Evolutionary conservation across 805 yeast genomes (phyloP), one percentile per base, ranked within the genome.

Genomic region (Candida stauntonica): DNA sequence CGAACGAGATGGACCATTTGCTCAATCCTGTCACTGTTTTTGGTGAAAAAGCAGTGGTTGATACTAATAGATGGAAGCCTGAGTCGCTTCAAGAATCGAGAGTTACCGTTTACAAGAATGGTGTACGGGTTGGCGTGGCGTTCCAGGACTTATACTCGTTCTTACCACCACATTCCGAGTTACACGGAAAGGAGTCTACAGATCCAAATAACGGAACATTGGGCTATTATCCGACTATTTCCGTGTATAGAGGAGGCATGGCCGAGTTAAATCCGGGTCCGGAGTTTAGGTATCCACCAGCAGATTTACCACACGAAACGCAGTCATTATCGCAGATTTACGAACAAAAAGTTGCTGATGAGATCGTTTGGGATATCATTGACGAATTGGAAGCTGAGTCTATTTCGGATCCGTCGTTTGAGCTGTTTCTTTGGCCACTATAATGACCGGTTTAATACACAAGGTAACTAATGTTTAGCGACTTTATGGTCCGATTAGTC

Each of bases 201-300:
- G 46, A 64, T 53, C 75, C 51, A 12, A 94, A 93, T 57, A 96
- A 93, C 56, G 95, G 95, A 1, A 66, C 77, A 30, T 62, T 87
- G 38, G 99, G 98, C 0, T 93, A 93, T 57, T 93, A 80, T 61
- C 98, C 99, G 2, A 86, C 88, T 66, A 70, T 86, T 24, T 84
- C 95, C 38, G 84, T 83, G 18, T 93, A 77, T 56, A 77, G 77
- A 47, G 82, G 82, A 3, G 98, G 98, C 0, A 64, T 73, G 8
- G 95, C 86, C 5, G 66, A 73, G 42, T 58, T 91, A 40, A 79
- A 84, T 46, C 69, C 86, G 3, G 84, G 88, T 0, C 82, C 86
- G 0, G 67, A 77, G 11, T 73, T 88, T 49, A 66, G 68, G 44
- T 67, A 51, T 36, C 60, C 63, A 12, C 75, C 81, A 1, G 54